phyloP scores from a whole-genome alignment of 2,329 filamentous ascomycete species.

The Gyromitra esculenta region DNA sequence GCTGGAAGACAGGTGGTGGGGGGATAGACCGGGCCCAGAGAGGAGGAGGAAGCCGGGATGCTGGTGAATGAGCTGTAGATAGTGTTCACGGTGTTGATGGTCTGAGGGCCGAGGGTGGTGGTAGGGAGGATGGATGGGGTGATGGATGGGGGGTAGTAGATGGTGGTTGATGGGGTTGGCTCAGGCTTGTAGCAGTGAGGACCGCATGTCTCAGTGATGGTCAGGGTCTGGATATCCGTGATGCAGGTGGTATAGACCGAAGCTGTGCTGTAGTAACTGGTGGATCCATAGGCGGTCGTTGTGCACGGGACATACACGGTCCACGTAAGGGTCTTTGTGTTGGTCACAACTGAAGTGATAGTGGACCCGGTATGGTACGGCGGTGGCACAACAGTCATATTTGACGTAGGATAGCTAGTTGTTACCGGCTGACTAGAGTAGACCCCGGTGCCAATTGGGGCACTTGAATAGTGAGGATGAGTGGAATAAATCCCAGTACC shows the following conservation, averaged over 20 bases:
- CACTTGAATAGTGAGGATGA: neutral
- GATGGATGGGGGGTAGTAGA: neutral
- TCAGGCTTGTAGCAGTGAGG: neutral
- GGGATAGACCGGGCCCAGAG: neutral
- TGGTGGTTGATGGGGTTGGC: conserved; percentile 9
- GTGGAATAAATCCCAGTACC: neutral
- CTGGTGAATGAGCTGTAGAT: neutral
- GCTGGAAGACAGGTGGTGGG: conserved; percentile 4
- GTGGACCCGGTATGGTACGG: conserved; percentile 3
- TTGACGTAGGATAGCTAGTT: neutral
- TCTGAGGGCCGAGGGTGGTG: neutral
- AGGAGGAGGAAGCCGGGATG: neutral
- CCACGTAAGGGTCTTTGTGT: conserved; percentile 42
- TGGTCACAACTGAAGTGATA: conserved; percentile 8
- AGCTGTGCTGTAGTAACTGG: conserved; percentile 42
- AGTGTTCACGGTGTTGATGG: neutral
- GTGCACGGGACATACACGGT: conserved; percentile 42
- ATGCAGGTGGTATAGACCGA: conserved; percentile 37
- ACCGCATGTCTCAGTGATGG: conserved; percentile 21
- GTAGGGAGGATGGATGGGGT: neutral
- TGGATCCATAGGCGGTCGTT: conserved; percentile 8
- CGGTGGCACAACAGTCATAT: neutral
- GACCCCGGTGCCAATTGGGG: neutral
- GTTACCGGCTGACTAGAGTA: neutral
- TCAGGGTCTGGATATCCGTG: conserved; percentile 24